phyloP scores from a whole-genome alignment of 2,329 filamentous ascomycete genomes.

The Didymella arachidicola region DNA sequence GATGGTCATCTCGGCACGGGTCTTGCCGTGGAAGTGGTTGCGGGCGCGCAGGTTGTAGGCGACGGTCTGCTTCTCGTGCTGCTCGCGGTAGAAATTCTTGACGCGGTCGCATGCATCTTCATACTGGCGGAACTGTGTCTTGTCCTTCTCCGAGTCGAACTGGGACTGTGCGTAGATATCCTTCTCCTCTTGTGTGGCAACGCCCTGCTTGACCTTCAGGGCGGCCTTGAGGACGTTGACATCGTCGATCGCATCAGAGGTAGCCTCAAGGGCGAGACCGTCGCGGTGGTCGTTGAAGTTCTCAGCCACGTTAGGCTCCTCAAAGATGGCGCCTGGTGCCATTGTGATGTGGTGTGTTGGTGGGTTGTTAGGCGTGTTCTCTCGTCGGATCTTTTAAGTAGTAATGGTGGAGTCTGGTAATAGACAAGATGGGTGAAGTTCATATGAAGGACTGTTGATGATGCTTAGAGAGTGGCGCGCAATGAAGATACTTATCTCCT shows the following conservation, averaged over 20 bases:
- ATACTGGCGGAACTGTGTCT: slow-evolving; percentile 82
- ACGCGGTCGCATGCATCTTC: slow-evolving; percentile 83
- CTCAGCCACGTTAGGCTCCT: slow-evolving; percentile 54
- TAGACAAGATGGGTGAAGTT: neutral
- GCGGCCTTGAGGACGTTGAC: slow-evolving; percentile 67
- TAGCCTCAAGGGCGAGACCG: slow-evolving; percentile 65
- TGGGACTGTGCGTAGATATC: slow-evolving; percentile 66
- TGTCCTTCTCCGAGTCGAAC: slow-evolving; percentile 79
- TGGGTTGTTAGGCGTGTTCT: slow-evolving; percentile 24
- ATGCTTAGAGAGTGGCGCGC: slow-evolving; percentile 10
- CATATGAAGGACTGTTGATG: neutral
- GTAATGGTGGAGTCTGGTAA: slow-evolving; percentile 5
- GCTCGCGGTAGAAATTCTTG: slow-evolving; percentile 83
- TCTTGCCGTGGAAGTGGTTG: slow-evolving; percentile 71
- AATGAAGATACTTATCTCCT: slow-evolving; percentile 26
- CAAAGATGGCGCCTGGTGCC: slow-evolving; percentile 56
- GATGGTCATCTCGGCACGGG: slow-evolving; percentile 78
- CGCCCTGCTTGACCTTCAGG: slow-evolving; percentile 59
- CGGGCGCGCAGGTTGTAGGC: slow-evolving; percentile 86
- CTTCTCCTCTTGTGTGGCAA: slow-evolving; percentile 54
- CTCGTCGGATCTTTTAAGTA: slow-evolving; percentile 12
- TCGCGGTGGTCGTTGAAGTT: slow-evolving; percentile 60
- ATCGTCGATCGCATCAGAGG: slow-evolving; percentile 66
- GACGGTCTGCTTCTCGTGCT: slow-evolving; percentile 75
- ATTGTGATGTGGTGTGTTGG: slow-evolving; percentile 41